Conservation (phyloP, 2,329 filamentous ascomycete genomes). For the Stagonosporopsis tanaceti region DNA sequence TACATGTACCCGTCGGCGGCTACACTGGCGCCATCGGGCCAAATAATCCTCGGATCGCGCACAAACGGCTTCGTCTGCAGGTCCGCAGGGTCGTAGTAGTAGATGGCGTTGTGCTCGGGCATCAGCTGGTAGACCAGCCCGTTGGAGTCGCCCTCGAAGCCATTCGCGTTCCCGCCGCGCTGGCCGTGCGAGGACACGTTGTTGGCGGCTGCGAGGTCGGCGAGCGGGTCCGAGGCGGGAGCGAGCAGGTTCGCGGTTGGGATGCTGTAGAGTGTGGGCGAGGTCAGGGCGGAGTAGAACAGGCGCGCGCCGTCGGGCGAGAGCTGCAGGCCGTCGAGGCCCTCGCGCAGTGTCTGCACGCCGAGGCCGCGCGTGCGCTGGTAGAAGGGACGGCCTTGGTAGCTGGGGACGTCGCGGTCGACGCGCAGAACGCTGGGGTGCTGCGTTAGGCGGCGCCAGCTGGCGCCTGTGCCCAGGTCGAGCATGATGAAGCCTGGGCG, state of each 20-base stretch:
- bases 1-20: slow-evolving; percentile 53
- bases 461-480: slow-evolving; percentile 58
- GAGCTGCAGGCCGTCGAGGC: slow-evolving; percentile 59
- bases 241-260: slow-evolving; percentile 54
- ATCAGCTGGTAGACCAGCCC: slow-evolving; percentile 58
- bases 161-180: slow-evolving; percentile 59
- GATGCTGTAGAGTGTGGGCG: slow-evolving; percentile 55
- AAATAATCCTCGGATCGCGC: slow-evolving; percentile 56
- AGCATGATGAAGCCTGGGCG: slow-evolving; percentile 60
- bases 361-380: slow-evolving; percentile 42
- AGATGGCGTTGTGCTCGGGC: slow-evolving; percentile 58
- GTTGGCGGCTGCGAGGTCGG: slow-evolving; percentile 54
- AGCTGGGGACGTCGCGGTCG: slow-evolving; percentile 54
- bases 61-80: slow-evolving; percentile 55
- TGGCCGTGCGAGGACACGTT: slow-evolving; percentile 58
- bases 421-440: slow-evolving; percentile 46
- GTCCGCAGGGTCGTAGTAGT: slow-evolving; percentile 52
- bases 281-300: slow-evolving; percentile 55
- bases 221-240: slow-evolving; percentile 50
- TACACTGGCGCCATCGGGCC: slow-evolving; percentile 55
- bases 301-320: slow-evolving; percentile 56
- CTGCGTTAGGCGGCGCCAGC: slow-evolving; percentile 58
- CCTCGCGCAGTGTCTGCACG: slow-evolving; percentile 52
- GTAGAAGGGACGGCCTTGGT: slow-evolving; percentile 57
- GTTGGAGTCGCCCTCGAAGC: slow-evolving; percentile 60